Evolutionary conservation across 176 grass and related monocot species (phyloP).

Genomic region (Oryza australiensis): DNA sequence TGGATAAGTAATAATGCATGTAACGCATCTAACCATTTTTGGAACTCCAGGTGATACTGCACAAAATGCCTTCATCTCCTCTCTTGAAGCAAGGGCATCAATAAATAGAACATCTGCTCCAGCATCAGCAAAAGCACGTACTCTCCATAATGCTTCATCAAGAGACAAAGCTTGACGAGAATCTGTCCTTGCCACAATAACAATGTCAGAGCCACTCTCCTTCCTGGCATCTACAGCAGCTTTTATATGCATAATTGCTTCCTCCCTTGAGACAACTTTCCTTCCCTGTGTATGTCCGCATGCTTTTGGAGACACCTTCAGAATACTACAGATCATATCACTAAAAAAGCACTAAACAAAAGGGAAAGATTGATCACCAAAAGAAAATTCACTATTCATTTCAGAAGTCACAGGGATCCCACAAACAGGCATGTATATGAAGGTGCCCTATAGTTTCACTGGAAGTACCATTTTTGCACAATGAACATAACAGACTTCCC

Average conservation of each 20-base stretch:
- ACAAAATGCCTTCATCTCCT: constrained; percentile 91
- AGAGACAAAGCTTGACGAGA: constrained; percentile 87
- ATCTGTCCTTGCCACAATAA: constrained; percentile 91
- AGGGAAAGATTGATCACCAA: neutral
- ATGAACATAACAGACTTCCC: neutral
- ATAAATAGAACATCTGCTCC: constrained; percentile 95
- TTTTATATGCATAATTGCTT: constrained; percentile 87
- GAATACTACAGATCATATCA: constrained; percentile 50
- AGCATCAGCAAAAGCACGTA: constrained; percentile 81
- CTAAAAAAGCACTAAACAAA: constrained; percentile 4
- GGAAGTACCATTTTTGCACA: neutral
- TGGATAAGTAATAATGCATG: neutral
- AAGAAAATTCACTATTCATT: neutral
- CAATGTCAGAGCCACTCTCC: constrained; percentile 93
- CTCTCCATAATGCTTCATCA: constrained; percentile 84
- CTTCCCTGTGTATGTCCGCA: constrained; percentile 94
- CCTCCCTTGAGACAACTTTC: constrained; percentile 89
- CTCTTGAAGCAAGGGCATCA: constrained; percentile 89
- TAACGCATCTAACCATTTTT: constrained; percentile 75
- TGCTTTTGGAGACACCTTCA: constrained; percentile 97
- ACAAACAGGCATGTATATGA: neutral
- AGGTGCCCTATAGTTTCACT: neutral
- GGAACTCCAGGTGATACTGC: constrained; percentile 74
- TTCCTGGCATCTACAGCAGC: constrained; percentile 88
- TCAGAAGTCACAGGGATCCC: neutral